Percentiles rank a stretch among this genome's conserved stretches.
Evolutionary conservation across 768 basidiomycete species (phyloP).

Genomic region (Pisolithus albus): DNA sequence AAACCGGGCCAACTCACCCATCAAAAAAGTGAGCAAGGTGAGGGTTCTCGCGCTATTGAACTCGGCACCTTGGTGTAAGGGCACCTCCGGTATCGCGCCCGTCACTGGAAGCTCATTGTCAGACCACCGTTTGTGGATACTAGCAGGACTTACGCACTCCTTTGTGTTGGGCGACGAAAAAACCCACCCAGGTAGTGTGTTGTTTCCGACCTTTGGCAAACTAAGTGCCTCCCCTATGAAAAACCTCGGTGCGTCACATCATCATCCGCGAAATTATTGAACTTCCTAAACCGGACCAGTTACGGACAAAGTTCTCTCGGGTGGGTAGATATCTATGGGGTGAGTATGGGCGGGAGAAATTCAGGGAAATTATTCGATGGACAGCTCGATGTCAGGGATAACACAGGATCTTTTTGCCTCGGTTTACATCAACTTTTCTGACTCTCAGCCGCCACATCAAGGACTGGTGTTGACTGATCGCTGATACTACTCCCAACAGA

Average conservation of each 20-base stretch:
- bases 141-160: slow-evolving; percentile 11
- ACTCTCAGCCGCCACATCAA: too few relatives aligned
- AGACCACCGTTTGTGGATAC: not conserved
- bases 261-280: slow-evolving; percentile 51
- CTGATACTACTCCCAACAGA: too few relatives aligned
- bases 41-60: slow-evolving; percentile 53
- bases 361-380: too few relatives aligned
- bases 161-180: slow-evolving; percentile 50
- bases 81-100: slow-evolving; percentile 49
- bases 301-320: too few relatives aligned
- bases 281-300: slow-evolving; percentile 42
- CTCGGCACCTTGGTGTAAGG: slow-evolving; percentile 40
- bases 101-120: slow-evolving; percentile 32
- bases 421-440: too few relatives aligned
- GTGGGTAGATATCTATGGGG: too few relatives aligned
- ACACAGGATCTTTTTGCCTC: too few relatives aligned
- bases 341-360: too few relatives aligned
- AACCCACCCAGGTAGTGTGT: slow-evolving; percentile 48
- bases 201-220: slow-evolving; percentile 23
- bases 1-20: slow-evolving; percentile 33
- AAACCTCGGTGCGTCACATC: slow-evolving; percentile 29
- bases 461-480: too few relatives aligned
- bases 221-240: not conserved
- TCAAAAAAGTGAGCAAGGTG: slow-evolving; percentile 53
- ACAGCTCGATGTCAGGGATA: too few relatives aligned